Conservation (phyloP, 345 rosid genomes). For the Iberis pinnata region DNA sequence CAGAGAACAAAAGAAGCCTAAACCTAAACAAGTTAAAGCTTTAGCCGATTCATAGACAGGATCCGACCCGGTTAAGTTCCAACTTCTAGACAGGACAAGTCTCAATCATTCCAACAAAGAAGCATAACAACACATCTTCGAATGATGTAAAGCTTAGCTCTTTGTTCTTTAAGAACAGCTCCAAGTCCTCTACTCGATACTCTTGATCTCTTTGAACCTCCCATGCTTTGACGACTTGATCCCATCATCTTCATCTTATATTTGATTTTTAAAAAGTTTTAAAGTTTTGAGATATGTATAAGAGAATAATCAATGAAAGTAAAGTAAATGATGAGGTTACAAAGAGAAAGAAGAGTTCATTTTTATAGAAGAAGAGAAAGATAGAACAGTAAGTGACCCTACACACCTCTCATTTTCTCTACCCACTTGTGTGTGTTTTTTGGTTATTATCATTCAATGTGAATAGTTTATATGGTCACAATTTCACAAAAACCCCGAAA, state of each 20-base stretch:
- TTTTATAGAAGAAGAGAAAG: conserved; percentile 25
- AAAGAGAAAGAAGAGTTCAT: background rate
- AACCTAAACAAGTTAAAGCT: conserved; percentile 2
- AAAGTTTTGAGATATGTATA: conserved; percentile 16
- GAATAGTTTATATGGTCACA: conserved; percentile 24
- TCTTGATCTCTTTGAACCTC: conserved; percentile 72
- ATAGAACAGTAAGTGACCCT: conserved; percentile 16
- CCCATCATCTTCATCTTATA: conserved; percentile 59
- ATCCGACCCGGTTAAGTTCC: conserved; percentile 17
- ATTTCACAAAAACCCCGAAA: conserved; percentile 27
- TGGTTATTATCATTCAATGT: conserved; percentile 12
- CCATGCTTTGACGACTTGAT: conserved; percentile 37
- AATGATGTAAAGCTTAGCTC: conserved; percentile 82
- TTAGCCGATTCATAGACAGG: conserved; percentile 7
- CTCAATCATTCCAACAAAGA: conserved; percentile 71
- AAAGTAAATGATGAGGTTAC: conserved; percentile 20
- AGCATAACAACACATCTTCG: conserved; percentile 89
- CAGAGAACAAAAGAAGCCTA: conserved; percentile 19
- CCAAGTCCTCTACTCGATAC: conserved; percentile 66
- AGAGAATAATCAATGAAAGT: conserved; percentile 1
- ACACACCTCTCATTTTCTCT: conserved; percentile 28
- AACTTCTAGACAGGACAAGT: conserved; percentile 10
- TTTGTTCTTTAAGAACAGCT: conserved; percentile 69
- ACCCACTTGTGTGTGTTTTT: conserved; percentile 29
- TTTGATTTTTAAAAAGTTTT: background rate